A percentile compares a stretch with the other conserved stretches of the same genome.
These are phyloP conservation scores for Microdochium nivale DNA, from an alignment of 2,329 filamentous ascomycete genomes.

Conservation along the genomic window DNA sequence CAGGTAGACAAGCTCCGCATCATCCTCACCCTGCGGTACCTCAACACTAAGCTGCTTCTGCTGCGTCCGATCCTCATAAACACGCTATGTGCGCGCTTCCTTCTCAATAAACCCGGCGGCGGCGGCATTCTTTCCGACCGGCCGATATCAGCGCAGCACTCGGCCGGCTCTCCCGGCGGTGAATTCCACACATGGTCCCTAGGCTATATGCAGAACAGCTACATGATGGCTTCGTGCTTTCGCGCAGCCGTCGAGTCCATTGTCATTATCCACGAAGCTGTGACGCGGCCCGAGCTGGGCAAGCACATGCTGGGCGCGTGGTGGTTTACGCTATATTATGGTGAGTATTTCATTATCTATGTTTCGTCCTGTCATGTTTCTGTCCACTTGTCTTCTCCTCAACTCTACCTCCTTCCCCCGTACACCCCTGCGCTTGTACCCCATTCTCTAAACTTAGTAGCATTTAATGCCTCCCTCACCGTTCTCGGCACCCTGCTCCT, in stretches of 20 bases:
- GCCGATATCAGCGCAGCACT: too few relatives aligned
- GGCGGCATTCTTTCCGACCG: not conserved
- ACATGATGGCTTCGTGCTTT: constrained; percentile 13
- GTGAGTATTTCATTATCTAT: constrained; percentile 2
- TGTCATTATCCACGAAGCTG: constrained; percentile 16
- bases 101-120: constrained; percentile 1
- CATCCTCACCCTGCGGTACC: constrained; percentile 30
- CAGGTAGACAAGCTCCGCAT: constrained; percentile 17
- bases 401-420: too few relatives aligned
- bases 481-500: not conserved
- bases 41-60: constrained; percentile 29
- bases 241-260: constrained; percentile 24
- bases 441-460: too few relatives aligned
- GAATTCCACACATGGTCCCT: constrained; percentile 6
- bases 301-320: constrained; percentile 24
- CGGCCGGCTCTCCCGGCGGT: too few relatives aligned
- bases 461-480: not conserved
- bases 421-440: too few relatives aligned
- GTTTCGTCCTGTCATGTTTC: too few relatives aligned
- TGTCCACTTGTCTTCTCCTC: too few relatives aligned
- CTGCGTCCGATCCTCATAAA: constrained; percentile 30
- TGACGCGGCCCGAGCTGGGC: constrained; percentile 5
- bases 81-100: constrained; percentile 19
- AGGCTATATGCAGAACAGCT: constrained; percentile 5
- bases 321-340: constrained; percentile 32